These are phyloP conservation scores for Hypomontagnella submonticulosa DNA, from an alignment of 495 filamentous ascomycete genomes.

Conservation along the genomic window DNA sequence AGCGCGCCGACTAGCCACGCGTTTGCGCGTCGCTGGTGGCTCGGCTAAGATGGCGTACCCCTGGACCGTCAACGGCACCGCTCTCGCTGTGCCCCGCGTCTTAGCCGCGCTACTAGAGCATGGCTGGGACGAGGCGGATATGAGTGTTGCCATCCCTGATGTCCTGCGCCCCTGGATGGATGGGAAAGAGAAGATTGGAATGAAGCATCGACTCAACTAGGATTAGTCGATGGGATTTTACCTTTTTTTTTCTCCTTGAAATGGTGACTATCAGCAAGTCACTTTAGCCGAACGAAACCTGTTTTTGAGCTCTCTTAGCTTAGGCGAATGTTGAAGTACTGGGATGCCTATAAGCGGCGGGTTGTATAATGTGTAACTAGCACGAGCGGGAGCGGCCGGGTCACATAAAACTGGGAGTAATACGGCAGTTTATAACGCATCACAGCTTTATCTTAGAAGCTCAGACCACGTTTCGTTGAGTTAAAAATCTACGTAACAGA, in stretches of 20 bases:
- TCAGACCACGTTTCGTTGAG: too few relatives aligned
- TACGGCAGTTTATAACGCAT: too few relatives aligned
- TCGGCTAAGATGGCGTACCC: conserved; percentile 65
- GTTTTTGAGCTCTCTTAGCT: too few relatives aligned
- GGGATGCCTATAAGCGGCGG: too few relatives aligned
- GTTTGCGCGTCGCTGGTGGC: conserved; percentile 60
- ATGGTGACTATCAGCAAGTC: too few relatives aligned
- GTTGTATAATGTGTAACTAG: too few relatives aligned
- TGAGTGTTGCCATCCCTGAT: conserved; percentile 77
- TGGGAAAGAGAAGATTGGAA: conserved; percentile 71
- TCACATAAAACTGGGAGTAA: too few relatives aligned
- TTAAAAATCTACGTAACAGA: too few relatives aligned
- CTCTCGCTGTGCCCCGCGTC: conserved; percentile 88
- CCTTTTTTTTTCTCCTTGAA: neutral
- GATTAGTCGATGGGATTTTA: neutral
- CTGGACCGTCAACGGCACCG: conserved; percentile 94
- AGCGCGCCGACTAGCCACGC: conserved; percentile 80
- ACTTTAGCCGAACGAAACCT: too few relatives aligned
- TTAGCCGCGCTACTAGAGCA: conserved; percentile 93
- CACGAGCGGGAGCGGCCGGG: too few relatives aligned
- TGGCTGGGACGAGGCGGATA: conserved; percentile 78
- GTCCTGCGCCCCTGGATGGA: conserved; percentile 84
- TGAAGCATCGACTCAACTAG: conserved; percentile 44
- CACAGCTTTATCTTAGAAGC: too few relatives aligned
- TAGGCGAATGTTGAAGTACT: too few relatives aligned